phyloP scores from a whole-genome alignment of 192 early-diverging fungal species.

The Backusella parvicylindrica region DNA sequence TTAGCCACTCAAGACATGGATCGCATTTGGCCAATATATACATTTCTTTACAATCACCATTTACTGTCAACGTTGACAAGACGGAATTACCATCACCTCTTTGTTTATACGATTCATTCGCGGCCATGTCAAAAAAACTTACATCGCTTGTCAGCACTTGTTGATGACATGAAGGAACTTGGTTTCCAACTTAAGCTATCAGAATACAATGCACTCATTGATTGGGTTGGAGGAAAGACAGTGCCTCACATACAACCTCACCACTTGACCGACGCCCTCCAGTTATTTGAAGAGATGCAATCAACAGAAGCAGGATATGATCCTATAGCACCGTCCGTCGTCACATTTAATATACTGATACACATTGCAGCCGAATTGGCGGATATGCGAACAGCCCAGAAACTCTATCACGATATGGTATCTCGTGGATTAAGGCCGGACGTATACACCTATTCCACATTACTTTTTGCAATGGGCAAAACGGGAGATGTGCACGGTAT shows the following conservation, averaged over 20 bases:
- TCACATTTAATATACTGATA: constrained; percentile 34
- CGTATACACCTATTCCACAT: constrained; percentile 25
- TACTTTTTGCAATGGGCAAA: constrained; percentile 19
- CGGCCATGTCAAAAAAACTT: constrained; percentile 26
- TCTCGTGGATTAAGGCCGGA: constrained; percentile 21
- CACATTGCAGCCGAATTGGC: constrained; percentile 19
- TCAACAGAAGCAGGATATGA: background rate
- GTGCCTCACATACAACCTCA: constrained; percentile 15
- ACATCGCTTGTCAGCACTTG: constrained; percentile 21
- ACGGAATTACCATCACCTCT: constrained; percentile 19
- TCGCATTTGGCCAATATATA: constrained; percentile 33
- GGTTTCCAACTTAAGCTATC: constrained; percentile 14
- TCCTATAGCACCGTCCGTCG: constrained; percentile 17
- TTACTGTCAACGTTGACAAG: constrained; percentile 13
- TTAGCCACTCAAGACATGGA: constrained; percentile 33
- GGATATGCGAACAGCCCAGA: constrained; percentile 33
- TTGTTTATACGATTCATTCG: constrained; percentile 14
- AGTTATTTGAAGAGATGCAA: constrained; percentile 29
- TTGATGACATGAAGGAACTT: constrained; percentile 27
- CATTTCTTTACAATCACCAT: constrained; percentile 11
- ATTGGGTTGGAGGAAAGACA: constrained; percentile 31
- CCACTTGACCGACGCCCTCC: constrained; percentile 31
- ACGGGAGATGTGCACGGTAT: constrained; percentile 27
- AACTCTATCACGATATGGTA: constrained; percentile 35
- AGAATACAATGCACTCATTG: constrained; percentile 32